Evolutionary conservation across 345 rosid genomes (phyloP), one percentile per base, ranked within the genome.

Genomic region (Corchorus olitorius): DNA sequence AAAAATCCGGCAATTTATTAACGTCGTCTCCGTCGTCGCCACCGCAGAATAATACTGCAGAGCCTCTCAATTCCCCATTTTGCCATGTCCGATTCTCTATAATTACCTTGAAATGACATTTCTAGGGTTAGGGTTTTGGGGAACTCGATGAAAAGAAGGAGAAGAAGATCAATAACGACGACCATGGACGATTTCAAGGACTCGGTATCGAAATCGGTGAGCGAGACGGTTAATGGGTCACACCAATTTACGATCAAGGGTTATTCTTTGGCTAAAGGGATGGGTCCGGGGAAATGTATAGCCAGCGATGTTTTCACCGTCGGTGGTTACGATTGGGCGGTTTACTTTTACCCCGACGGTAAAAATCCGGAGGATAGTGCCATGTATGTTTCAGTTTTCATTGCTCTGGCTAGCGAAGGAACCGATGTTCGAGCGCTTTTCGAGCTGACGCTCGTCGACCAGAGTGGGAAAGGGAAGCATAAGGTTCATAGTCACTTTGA

Each of bases 321-420:
- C 20, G 98, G 94, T 2, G 99, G 99, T 11, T 94, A 85, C 76
- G 93, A 94, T 43, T 97, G 99, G 99, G 93, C 91, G 74, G 82
- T 97, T 75, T 94, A 91, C 82, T 97, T 97, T 65, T 97, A 94
- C 58, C 99, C 99, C 0, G 94, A 94, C 74, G 99, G 98, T 9
- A 97, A 91, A 76, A 94, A 89, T 68, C 89, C 90, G 0, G 97
- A 92, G 84, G 97, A 97, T 77, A 86, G 72, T 39, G 66, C 92
- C 49, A 12, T 81, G 79, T 92, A 97, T 49, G 97, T 93, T 4
- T 97, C 97, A 52, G 89, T 92, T 65, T 97, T 91, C 85, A 89
- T 97, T 66, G 98, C 97, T 20, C 72, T 97, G 50, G 92, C 94
- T 7, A 91, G 98, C 72, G 98, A 92, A 49, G 97, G 95, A 11